Conservation (phyloP, 306 rosid genomes). For the Ormosia semicastrata region DNA sequence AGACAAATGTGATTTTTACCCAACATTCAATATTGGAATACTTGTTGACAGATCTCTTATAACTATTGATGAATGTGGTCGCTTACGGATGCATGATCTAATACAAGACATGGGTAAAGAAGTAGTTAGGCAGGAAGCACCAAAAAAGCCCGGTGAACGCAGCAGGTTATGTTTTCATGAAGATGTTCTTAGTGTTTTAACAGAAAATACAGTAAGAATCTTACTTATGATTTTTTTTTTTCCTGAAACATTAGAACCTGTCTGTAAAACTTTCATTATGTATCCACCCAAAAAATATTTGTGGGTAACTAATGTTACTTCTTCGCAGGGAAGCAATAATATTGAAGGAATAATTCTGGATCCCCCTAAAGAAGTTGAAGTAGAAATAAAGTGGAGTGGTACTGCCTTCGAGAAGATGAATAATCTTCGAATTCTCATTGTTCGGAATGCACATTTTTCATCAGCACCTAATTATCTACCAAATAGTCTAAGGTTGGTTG, state of each 20-base stretch:
- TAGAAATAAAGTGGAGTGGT: neutral
- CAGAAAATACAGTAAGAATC: neutral
- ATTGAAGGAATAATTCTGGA: slow-evolving; percentile 27
- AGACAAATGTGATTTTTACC: neutral
- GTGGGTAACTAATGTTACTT: neutral
- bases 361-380: neutral
- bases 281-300: neutral
- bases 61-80: neutral
- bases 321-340: neutral
- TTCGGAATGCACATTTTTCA: slow-evolving; percentile 5
- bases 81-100: slow-evolving; percentile 17
- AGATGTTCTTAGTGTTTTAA: neutral
- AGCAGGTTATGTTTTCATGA: neutral
- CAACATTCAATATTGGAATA: neutral
- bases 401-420: slow-evolving; percentile 6
- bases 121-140: neutral
- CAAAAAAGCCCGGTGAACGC: neutral
- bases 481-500: slow-evolving; percentile 4
- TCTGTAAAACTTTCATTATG: neutral
- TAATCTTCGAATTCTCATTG: slow-evolving; percentile 13
- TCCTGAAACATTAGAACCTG: no score
- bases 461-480: neutral
- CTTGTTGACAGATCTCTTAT: neutral
- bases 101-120: slow-evolving; percentile 23
- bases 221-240: no score